phyloP scores from a whole-genome alignment of 2,329 filamentous ascomycete species.

The Stachybotrys chlorohalonatus region DNA sequence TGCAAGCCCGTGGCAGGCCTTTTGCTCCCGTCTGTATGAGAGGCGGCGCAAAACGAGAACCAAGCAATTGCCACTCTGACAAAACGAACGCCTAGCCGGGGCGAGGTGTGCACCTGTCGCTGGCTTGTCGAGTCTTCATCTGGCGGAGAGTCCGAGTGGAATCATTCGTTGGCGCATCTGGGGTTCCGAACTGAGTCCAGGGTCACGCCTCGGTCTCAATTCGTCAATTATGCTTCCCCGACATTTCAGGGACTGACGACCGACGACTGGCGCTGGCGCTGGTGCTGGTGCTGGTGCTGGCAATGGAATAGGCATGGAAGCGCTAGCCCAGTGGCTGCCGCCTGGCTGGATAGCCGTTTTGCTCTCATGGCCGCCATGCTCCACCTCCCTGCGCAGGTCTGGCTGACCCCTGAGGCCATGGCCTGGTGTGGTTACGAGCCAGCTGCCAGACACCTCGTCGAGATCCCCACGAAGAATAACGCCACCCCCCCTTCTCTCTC shows the following conservation, averaged over 20 bases:
- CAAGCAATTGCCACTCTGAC: too few relatives aligned
- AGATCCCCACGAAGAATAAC: slow-evolving; percentile 8
- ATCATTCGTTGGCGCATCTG: too few relatives aligned
- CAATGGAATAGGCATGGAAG: not conserved
- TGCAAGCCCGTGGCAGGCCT: not conserved
- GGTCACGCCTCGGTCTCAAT: too few relatives aligned
- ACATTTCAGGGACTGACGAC: not conserved
- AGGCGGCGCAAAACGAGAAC: too few relatives aligned
- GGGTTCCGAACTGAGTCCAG: too few relatives aligned
- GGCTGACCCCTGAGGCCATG: not conserved
- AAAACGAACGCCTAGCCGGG: too few relatives aligned
- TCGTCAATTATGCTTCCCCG: not conserved
- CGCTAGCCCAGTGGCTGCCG: not conserved
- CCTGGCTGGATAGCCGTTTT: not conserved
- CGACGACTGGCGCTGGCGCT: not conserved
- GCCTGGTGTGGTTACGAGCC: slow-evolving; percentile 1
- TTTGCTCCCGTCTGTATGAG: not conserved
- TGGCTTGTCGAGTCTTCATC: too few relatives aligned
- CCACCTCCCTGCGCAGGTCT: not conserved
- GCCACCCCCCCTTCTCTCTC: slow-evolving; percentile 17
- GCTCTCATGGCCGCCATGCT: not conserved
- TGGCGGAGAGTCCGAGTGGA: too few relatives aligned
- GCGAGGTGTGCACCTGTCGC: too few relatives aligned
- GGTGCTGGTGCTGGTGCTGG: not conserved
- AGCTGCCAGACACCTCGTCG: slow-evolving; percentile 14